A percentile compares a stretch with the other conserved stretches of the same genome.
These are phyloP conservation scores for Typha latifolia DNA, from an alignment of 176 grass and related monocot genomes.

Conservation along the genomic window DNA sequence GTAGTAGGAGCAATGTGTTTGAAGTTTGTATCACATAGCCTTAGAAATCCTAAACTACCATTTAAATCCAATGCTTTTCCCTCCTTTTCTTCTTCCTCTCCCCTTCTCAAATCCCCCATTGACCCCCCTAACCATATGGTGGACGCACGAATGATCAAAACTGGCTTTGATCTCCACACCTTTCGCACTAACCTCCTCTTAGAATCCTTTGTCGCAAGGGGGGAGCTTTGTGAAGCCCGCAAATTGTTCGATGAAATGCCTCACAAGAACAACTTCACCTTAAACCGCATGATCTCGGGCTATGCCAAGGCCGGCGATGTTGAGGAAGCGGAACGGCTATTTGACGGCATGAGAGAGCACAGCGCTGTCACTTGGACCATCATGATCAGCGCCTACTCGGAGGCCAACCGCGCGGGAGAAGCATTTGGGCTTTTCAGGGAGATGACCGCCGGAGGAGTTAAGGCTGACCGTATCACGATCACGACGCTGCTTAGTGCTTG, in stretches of 20 bases:
- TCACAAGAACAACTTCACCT: conserved; percentile 25
- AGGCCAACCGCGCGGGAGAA: conserved; percentile 16
- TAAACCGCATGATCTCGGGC: conserved; percentile 49
- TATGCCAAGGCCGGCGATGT: conserved; percentile 32
- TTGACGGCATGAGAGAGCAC: conserved; percentile 19
- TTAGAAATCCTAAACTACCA: background rate
- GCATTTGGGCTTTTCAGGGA: conserved; percentile 40
- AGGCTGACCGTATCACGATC: conserved; percentile 35
- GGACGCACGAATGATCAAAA: conserved; percentile 45
- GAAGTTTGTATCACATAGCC: too few relatives aligned
- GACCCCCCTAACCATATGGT: background rate
- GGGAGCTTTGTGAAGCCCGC: conserved; percentile 22
- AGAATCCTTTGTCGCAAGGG: conserved; percentile 16
- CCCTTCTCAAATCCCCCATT: background rate
- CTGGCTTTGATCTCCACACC: conserved; percentile 22
- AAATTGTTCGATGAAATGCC: conserved; percentile 58
- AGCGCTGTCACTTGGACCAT: conserved; percentile 56
- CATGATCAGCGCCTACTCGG: conserved; percentile 39
- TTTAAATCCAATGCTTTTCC: background rate
- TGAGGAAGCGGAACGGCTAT: conserved; percentile 31
- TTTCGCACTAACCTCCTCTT: conserved; percentile 24
- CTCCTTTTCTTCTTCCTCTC: background rate
- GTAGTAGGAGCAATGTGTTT: too few relatives aligned
- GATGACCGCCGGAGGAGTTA: conserved; percentile 43
- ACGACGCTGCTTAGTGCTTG: conserved; percentile 40